Conservation (phyloP, 345 rosid species). For the Brassica juncea region DNA sequence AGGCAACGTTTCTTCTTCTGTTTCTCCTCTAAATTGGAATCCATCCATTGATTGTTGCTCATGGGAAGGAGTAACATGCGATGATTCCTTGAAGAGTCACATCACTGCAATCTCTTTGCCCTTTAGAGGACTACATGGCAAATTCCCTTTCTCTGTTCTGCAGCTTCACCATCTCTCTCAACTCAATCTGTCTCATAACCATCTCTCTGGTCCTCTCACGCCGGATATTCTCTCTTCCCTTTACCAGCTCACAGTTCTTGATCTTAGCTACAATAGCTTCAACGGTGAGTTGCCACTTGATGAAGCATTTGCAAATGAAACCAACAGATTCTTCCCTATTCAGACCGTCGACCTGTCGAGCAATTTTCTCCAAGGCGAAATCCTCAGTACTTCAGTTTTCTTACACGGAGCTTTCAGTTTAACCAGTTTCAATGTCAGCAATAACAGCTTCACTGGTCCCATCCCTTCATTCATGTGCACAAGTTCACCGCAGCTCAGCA, state of each 20-base stretch:
- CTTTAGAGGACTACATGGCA: slow-evolving; percentile 53
- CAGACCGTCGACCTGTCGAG: slow-evolving; percentile 65
- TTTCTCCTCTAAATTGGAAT: slow-evolving; percentile 54
- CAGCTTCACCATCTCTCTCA: slow-evolving; percentile 48
- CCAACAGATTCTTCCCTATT: slow-evolving; percentile 32
- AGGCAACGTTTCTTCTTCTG: slow-evolving; percentile 41
- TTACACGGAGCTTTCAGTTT: slow-evolving; percentile 53
- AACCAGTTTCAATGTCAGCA: slow-evolving; percentile 67
- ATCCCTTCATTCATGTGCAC: slow-evolving; percentile 66
- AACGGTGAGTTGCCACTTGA: slow-evolving; percentile 57
- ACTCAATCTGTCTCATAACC: slow-evolving; percentile 73
- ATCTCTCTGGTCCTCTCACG: slow-evolving; percentile 60
- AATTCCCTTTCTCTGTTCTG: slow-evolving; percentile 47
- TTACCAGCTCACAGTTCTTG: slow-evolving; percentile 52
- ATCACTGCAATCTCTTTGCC: slow-evolving; percentile 56
- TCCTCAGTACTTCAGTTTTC: slow-evolving; percentile 43
- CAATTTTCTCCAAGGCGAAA: slow-evolving; percentile 56
- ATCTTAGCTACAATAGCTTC: slow-evolving; percentile 74
- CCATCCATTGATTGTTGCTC: slow-evolving; percentile 54
- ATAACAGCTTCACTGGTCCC: slow-evolving; percentile 65
- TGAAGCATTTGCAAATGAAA: neutral
- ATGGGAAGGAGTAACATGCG: slow-evolving; percentile 80
- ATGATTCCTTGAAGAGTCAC: slow-evolving; percentile 38
- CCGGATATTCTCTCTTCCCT: slow-evolving; percentile 48
- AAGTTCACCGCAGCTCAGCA: slow-evolving; percentile 40